Evolutionary conservation across 805 yeast genomes (phyloP).

Genomic region (Cyberlindnera xylosilytica): DNA sequence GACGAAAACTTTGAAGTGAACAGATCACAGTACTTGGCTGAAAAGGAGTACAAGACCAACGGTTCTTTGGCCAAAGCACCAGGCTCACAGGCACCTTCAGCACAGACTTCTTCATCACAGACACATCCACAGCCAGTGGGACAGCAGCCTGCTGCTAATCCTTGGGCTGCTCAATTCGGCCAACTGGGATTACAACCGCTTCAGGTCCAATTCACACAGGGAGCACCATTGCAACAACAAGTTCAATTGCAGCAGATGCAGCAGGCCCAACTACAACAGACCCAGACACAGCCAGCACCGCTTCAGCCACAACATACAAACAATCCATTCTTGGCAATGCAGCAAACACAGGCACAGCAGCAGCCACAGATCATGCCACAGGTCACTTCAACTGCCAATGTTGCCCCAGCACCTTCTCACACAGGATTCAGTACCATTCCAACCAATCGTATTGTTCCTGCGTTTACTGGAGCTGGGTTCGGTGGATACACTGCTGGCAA

Average conservation of each 20-base stretch:
- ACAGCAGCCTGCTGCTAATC: conserved; percentile 14
- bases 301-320: conserved; percentile 19
- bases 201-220: conserved; percentile 17
- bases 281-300: neutral
- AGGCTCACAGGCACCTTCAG: neutral
- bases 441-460: conserved; percentile 24
- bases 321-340: conserved; percentile 23
- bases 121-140: conserved; percentile 6
- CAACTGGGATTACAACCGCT: conserved; percentile 14
- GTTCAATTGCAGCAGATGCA: neutral
- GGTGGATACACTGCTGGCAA: conserved; percentile 41
- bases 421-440: conserved; percentile 23
- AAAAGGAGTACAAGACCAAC: conserved; percentile 43
- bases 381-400: too few species aligned
- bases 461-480: conserved; percentile 57
- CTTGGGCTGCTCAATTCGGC: conserved; percentile 19
- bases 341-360: conserved; percentile 9
- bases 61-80: conserved; percentile 7
- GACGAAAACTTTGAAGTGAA: conserved; percentile 84
- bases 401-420: conserved; percentile 18
- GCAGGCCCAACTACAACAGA: neutral
- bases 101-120: conserved; percentile 4
- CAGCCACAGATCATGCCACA: conserved; percentile 10
- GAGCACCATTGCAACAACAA: conserved; percentile 1
- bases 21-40: conserved; percentile 72